Percentiles rank a stretch among this genome's conserved stretches.
phyloP scores from a whole-genome alignment of 1,284 basidiomycete species.

The Puccinia polysora region DNA sequence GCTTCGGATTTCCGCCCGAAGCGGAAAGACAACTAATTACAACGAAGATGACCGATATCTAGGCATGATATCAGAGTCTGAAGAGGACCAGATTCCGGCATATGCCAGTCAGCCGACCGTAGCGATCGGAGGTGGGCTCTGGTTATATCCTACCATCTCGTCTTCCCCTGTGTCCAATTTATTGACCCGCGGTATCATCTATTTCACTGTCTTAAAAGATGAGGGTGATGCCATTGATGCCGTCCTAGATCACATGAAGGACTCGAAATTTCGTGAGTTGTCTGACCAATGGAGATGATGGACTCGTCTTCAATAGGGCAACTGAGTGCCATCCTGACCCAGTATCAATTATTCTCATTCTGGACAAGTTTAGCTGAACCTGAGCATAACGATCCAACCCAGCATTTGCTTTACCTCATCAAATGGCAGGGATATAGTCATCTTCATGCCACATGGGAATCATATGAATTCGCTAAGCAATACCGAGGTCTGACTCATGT shows the following conservation, averaged over 20 bases:
- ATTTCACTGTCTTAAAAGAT: constrained; percentile 12
- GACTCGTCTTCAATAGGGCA: not conserved
- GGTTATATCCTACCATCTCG: not conserved
- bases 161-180: not conserved
- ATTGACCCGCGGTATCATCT: not conserved
- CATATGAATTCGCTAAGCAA: constrained; percentile 35
- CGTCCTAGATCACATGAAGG: constrained; percentile 55
- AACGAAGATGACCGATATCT: constrained; percentile 51
- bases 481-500: constrained; percentile 92
- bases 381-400: constrained; percentile 53
- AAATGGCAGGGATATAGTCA: constrained; percentile 57
- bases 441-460: constrained; percentile 50
- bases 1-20: constrained; percentile 50
- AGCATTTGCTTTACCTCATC: constrained; percentile 55
- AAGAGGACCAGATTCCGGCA: constrained; percentile 51
- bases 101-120: constrained; percentile 45
- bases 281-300: not conserved
- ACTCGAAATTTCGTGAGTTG: constrained; percentile 49
- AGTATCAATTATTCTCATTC: not conserved
- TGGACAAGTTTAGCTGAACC: constrained; percentile 48
- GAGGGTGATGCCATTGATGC: constrained; percentile 55
- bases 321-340: not conserved
- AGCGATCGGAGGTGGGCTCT: constrained; percentile 28
- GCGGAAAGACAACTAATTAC: constrained; percentile 51
- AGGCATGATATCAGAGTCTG: constrained; percentile 50